phyloP scores from a whole-genome alignment of 768 basidiomycete species.

The Polyporus arcularius region DNA sequence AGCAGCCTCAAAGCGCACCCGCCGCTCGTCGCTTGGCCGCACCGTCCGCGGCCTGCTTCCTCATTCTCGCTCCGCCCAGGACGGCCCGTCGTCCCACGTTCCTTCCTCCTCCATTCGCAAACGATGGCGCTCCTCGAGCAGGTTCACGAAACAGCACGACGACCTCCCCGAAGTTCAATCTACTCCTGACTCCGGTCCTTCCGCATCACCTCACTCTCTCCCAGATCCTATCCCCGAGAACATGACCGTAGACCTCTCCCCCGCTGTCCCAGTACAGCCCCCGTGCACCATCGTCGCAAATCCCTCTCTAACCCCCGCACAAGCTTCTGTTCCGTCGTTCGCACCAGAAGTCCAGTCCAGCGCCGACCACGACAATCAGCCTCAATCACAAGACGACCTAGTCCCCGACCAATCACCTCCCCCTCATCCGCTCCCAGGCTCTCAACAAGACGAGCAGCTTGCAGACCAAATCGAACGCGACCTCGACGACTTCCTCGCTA shows the following conservation, averaged over 20 bases:
- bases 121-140: constrained; percentile 32
- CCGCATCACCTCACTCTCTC: constrained; percentile 7
- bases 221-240: background rate
- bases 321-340: background rate
- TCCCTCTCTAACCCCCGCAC: background rate
- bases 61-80: constrained; percentile 13
- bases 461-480: constrained; percentile 20
- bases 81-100: constrained; percentile 1
- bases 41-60: constrained; percentile 25
- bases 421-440: background rate
- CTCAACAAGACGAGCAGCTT: background rate
- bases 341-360: background rate
- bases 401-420: background rate
- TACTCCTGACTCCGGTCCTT: constrained; percentile 6
- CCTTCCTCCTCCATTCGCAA: constrained; percentile 22
- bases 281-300: background rate
- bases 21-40: constrained; percentile 23
- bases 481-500: constrained; percentile 22
- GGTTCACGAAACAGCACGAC: constrained; percentile 35
- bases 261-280: background rate
- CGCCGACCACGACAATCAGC: background rate
- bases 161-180: constrained; percentile 19
- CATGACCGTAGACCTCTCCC: background rate
- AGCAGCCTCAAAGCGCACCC: constrained; percentile 17
- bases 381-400: background rate